Base-by-base conservation (phyloP, 148 eudicot species). In the Beta vulgaris region DNA sequence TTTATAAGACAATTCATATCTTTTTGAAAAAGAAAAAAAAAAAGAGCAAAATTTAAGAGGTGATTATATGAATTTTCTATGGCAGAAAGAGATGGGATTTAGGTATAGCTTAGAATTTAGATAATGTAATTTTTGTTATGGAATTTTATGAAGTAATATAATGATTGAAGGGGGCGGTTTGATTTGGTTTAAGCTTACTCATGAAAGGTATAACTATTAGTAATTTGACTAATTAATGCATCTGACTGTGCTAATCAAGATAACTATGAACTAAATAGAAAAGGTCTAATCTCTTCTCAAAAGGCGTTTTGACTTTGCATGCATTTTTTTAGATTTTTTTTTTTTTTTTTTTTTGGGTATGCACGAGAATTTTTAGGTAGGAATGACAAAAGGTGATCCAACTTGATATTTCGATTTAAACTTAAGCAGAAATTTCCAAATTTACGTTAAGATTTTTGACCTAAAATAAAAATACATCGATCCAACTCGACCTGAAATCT, bases 1-100 rank as follows among this genome's bases (percentile, higher is more conserved):
- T 54, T 42, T 31, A 73, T 60, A 35, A 79, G 37, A 68, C 68
- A 79, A 35, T 79, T 79, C 82, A 79, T 78, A 10, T 19, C 5
- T 12, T 14, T 64, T 37, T 36, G 44, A 21, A 8, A 15, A 34
- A 14, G 26, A 2, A 16, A 34, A 18, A n/a, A n/a, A n/a, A n/a
- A 8, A 2, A 23, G 25, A 4, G 31, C 26, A 29, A 23, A 32
- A 53, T 19, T 53, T 19, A 19, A 8, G 58, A n/a, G 23, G 8
- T 57, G 53, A 14, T 57, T 2, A 23, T 26, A n/a, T 25, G 4
- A 19, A 8, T 4, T 21, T 35, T 3, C 35, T 13, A 26, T 28
- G 55, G 28, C 21, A 55, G 16, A 23, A 28, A 0, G 10, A 36
- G 28, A 35, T 28, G 63, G 55, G 23, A 12, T 8, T 19, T 6